Base-by-base conservation (phyloP, 257 asterid species). In the Catharanthus roseus region DNA sequence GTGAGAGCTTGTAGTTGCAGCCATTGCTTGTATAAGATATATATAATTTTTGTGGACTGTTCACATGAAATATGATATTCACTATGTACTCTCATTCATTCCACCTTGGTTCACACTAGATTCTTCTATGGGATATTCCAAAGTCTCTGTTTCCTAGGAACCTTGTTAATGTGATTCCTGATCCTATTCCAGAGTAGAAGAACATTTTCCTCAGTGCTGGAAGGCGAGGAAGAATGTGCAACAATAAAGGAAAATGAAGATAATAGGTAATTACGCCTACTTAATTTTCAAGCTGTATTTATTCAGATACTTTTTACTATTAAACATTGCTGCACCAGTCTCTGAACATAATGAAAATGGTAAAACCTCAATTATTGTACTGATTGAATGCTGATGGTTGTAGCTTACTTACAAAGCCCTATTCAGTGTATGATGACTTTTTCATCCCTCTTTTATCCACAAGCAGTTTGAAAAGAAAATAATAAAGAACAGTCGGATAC, bases 141-240 rank as follows among this genome's bases (percentile, higher is more conserved):
- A 51, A 28, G 38, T 67, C 67, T 47, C n/a, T 47, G 4, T 15
- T 47, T 47, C 16, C 19, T 47, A 0, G 53, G 53, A 47, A 13
- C 53, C 16, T 24, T 49, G 24, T 23, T 42, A 28, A 57, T 50
- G 13, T 13, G n/a, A 28, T 58, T 51, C 23, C 44, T 33, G 42
- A 31, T 69, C 63, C 62, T 39, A 19, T 63, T 63, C 45, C 77
- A 82, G 86, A 78, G 72, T 53, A 71, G 76, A 72, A 72, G 67
- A 72, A 44, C 74, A 39, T 77, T 82, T 69, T 76, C 82, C 42
- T 71, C 70, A 64, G 26, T 70, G 44, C 55, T 79, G 61, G 78
- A 57, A 65, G 76, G 60, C 51, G 68, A 73, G 53, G 80, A 72
- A 34, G 55, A 72, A 64, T 65, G 73, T 64, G 53, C 54, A 15